Base-by-base conservation (phyloP, 2,329 filamentous ascomycete genomes). In the Aspergillus luchuensis region DNA sequence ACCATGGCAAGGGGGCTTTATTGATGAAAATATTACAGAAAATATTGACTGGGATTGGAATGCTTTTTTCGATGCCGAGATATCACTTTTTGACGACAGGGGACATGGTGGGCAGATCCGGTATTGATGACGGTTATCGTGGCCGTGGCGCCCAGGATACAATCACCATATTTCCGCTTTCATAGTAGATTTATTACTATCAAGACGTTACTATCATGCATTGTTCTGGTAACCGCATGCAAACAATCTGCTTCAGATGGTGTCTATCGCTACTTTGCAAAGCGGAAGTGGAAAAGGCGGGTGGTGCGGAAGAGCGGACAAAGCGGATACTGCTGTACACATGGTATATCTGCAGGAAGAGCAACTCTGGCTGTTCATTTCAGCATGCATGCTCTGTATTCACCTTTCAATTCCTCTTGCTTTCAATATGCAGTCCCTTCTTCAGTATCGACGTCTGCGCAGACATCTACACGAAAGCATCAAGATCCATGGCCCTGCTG, bases 391-490 rank as follows among this genome's bases (percentile, higher is more conserved):
- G 19, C 19, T 23, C 41, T 23, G 19, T 5, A 7, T 19, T 10
- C 0, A 19, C 10, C 13, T 11, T 4, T 45, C 2, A 10, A 23
- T 45, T 13, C 11, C 4, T 8, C 10, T 13, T 23, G 19, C 4
- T 0, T 23, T 11, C 53, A 41, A 48, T 7, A 72, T 72, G 70
- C 70, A 73, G 41, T 71, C 69, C 3, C 57, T 70, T 48, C 51
- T 66, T 13, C 69, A 72, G 51, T 72, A 72, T 57, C 66, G 63
- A 15, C 66, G 63, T 13, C 65, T 72, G 21, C 58, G 63, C 17
- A 41, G 30, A 50, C 47, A 58, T 60, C 62, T 59, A 19, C 52
- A 51, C 19, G 21, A 45, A 25, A 56, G 41, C 8, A 43, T 59
- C 19, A 55, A 59, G 17, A n/a, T 56, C 7, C 51, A 55, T 17